These are phyloP conservation scores for Calocybe cyanea DNA, from an alignment of 768 basidiomycete species.

Conservation along the genomic window DNA sequence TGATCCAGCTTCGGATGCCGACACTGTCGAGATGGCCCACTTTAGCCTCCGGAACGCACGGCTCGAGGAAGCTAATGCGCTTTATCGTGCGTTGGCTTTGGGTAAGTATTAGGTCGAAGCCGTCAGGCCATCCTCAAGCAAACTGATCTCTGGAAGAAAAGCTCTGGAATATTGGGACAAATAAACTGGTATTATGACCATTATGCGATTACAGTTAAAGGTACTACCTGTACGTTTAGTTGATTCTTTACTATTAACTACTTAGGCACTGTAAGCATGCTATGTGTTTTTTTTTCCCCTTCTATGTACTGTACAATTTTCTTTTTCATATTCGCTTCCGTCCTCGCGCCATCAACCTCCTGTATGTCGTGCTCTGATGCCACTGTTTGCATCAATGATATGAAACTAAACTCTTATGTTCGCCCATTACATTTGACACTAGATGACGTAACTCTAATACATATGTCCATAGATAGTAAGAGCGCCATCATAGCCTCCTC, in stretches of 20 bases:
- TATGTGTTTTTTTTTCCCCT: constrained; percentile 15
- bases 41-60: constrained; percentile 70
- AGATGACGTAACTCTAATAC: too few species aligned
- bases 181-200: constrained; percentile 3
- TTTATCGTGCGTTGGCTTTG: constrained; percentile 63
- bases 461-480: too few species aligned
- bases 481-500: too few species aligned
- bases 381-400: too few species aligned
- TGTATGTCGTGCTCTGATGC: too few species aligned
- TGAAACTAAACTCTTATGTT: too few species aligned
- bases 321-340: constrained; percentile 1
- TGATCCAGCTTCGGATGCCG: constrained; percentile 59
- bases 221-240: constrained; percentile 1
- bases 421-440: too few species aligned
- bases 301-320: constrained; percentile 10
- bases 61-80: constrained; percentile 71
- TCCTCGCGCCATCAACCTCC: too few species aligned
- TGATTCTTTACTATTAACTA: background rate
- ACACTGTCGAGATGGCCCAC: constrained; percentile 74
- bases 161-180: too few species aligned
- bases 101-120: constrained; percentile 30
- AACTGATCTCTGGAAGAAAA: too few species aligned
- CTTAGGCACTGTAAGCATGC: constrained; percentile 14
- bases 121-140: too few species aligned
- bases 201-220: constrained; percentile 12